Conservation (phyloP, 2,329 filamentous ascomycete genomes). For the Hymenoscyphus repandus region DNA sequence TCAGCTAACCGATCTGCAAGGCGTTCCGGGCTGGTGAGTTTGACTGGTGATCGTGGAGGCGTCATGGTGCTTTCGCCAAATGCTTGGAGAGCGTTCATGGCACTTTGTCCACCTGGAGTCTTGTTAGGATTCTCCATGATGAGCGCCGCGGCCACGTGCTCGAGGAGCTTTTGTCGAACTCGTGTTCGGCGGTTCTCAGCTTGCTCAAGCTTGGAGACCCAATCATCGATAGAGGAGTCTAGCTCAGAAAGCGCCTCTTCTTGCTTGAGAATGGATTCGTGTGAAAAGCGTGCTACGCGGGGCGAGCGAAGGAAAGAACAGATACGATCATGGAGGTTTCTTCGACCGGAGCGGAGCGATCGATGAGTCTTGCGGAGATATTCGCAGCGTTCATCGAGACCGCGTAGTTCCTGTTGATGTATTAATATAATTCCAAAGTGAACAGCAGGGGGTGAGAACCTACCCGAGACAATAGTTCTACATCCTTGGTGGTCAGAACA, state of each 20-base stretch:
- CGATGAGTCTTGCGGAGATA: constrained; percentile 74
- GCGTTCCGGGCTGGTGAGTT: constrained; percentile 15
- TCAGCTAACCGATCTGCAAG: constrained; percentile 13
- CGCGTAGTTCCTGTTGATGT: constrained; percentile 57
- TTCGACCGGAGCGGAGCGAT: constrained; percentile 67
- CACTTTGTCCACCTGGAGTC: constrained; percentile 19
- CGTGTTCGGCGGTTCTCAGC: constrained; percentile 72
- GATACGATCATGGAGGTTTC: constrained; percentile 71
- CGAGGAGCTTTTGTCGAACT: constrained; percentile 73
- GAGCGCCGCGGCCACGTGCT: constrained; percentile 71
- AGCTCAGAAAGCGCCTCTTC: constrained; percentile 75
- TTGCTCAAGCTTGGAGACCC: constrained; percentile 73
- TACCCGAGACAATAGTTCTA: constrained; percentile 61
- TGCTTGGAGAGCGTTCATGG: constrained; percentile 15
- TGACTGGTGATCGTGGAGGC: constrained; percentile 55
- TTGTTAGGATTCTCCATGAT: constrained; percentile 35
- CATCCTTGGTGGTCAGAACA: constrained; percentile 56
- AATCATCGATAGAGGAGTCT: constrained; percentile 74
- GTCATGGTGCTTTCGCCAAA: constrained; percentile 12
- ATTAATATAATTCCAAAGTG: constrained; percentile 1
- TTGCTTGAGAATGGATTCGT: constrained; percentile 71
- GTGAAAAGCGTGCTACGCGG: constrained; percentile 64
- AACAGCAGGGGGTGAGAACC: constrained; percentile 16
- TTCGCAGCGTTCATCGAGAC: constrained; percentile 71
- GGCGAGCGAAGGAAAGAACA: constrained; percentile 71